Percentiles rank a stretch among this genome's conserved stretches.
These are phyloP conservation scores for Botrytis byssoidea DNA, from an alignment of 2,329 filamentous ascomycete genomes.

Conservation along the genomic window DNA sequence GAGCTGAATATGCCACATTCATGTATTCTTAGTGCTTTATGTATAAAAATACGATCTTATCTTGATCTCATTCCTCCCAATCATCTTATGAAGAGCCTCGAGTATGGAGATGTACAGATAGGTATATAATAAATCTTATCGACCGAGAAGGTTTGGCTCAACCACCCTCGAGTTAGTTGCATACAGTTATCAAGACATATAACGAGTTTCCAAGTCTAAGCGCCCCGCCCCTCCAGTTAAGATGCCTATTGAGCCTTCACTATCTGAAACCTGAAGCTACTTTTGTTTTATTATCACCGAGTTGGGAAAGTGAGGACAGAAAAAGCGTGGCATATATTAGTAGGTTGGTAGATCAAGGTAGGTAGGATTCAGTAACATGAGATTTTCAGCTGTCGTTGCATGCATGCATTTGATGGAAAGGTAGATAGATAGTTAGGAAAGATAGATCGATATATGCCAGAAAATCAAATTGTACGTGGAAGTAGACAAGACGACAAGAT, in stretches of 20 bases:
- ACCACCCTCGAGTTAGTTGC: background rate
- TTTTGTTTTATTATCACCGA: background rate
- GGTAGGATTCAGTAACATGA: background rate
- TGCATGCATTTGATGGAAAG: background rate
- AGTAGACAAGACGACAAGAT: background rate
- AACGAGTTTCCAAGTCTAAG: background rate
- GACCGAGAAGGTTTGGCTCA: background rate
- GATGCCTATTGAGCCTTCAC: background rate
- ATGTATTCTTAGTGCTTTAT: background rate
- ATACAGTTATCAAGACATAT: background rate
- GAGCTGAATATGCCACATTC: background rate
- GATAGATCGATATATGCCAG: background rate
- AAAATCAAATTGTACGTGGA: background rate
- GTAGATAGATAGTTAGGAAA: background rate
- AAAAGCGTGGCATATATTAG: background rate
- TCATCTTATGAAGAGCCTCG: background rate
- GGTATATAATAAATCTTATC: background rate
- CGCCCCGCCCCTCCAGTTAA: background rate
- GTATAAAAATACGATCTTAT: background rate
- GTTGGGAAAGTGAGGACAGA: background rate
- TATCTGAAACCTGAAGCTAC: background rate
- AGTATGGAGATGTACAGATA: background rate
- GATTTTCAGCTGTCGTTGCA: background rate
- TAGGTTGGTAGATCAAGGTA: background rate
- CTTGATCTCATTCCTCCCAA: background rate